Percentiles rank a stretch among this genome's conserved stretches.
These are phyloP conservation scores for Piper betle DNA, from an alignment of 164 flowering plant species.

Conservation along the genomic window DNA sequence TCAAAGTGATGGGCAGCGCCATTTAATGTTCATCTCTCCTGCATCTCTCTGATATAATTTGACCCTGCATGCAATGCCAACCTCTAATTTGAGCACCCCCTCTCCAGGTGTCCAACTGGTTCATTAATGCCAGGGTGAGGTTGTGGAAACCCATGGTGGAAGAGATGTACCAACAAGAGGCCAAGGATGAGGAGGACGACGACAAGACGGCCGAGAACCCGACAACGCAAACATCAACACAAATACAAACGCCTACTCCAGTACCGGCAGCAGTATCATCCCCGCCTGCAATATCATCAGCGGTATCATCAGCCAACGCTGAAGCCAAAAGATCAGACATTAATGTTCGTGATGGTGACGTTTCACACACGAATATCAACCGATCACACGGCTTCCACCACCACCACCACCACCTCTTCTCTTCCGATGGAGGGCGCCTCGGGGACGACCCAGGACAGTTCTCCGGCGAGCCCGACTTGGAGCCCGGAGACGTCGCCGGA, in stretches of 20 bases:
- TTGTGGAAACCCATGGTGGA: constrained; percentile 56
- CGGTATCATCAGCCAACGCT: too few species aligned
- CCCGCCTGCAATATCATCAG: constrained; percentile 8
- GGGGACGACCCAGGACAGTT: too few species aligned
- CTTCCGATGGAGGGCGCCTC: constrained; percentile 1
- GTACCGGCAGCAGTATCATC: constrained; percentile 7
- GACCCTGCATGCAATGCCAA: too few species aligned
- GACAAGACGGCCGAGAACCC: not conserved
- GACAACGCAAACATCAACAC: constrained; percentile 18
- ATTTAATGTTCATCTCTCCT: not conserved
- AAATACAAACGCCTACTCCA: not conserved
- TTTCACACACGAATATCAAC: constrained; percentile 23
- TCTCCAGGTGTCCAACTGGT: constrained; percentile 41
- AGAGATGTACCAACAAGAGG: constrained; percentile 42
- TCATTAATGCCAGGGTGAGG: constrained; percentile 45
- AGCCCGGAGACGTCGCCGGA: constrained; percentile 1
- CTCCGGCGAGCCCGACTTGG: constrained; percentile 1
- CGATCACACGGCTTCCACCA: too few species aligned
- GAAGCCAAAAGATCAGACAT: constrained; percentile 29
- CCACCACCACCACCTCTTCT: constrained; percentile 12
- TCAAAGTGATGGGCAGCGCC: not conserved
- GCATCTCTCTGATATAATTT: not conserved
- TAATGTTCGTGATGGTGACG: constrained; percentile 28
- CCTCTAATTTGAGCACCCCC: too few species aligned
- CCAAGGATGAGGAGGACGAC: constrained; percentile 13